A percentile compares a stretch with the other conserved stretches of the same genome.
phyloP scores from a whole-genome alignment of 768 basidiomycete species.

The Lactarius tabidus region DNA sequence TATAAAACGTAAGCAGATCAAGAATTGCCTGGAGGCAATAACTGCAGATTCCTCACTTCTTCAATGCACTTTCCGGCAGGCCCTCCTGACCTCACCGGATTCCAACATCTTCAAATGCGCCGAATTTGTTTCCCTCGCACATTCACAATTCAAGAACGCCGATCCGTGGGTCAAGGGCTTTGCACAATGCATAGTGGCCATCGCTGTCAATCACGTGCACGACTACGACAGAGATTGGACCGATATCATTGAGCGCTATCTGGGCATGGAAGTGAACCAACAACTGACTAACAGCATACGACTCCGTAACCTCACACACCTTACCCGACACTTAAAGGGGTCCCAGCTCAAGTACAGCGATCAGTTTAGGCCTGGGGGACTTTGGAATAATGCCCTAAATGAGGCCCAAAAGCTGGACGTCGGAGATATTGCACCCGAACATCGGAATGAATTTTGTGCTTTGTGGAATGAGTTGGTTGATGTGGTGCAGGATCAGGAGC shows the following conservation, averaged over 20 bases:
- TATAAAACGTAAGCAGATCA: too few species aligned
- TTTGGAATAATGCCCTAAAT: background rate
- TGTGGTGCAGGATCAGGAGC: background rate
- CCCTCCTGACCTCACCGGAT: background rate
- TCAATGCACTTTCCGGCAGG: too few species aligned
- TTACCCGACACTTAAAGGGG: background rate
- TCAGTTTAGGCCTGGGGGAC: background rate
- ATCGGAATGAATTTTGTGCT: conserved; percentile 5
- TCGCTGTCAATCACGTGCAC: conserved; percentile 4
- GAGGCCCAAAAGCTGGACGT: background rate
- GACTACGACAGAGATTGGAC: background rate
- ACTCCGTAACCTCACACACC: background rate
- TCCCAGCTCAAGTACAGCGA: background rate
- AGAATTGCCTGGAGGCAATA: too few species aligned
- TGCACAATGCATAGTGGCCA: conserved; percentile 11
- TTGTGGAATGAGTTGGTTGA: conserved; percentile 8
- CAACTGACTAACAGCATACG: background rate
- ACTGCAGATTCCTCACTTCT: too few species aligned
- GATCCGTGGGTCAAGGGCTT: background rate
- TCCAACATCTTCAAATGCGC: background rate
- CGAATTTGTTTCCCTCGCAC: background rate
- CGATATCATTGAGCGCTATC: background rate
- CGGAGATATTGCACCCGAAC: background rate
- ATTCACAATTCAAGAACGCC: background rate
- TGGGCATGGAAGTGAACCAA: background rate